Conservation (phyloP, 495 filamentous ascomycete species). For the Xylaria flabelliformis region DNA sequence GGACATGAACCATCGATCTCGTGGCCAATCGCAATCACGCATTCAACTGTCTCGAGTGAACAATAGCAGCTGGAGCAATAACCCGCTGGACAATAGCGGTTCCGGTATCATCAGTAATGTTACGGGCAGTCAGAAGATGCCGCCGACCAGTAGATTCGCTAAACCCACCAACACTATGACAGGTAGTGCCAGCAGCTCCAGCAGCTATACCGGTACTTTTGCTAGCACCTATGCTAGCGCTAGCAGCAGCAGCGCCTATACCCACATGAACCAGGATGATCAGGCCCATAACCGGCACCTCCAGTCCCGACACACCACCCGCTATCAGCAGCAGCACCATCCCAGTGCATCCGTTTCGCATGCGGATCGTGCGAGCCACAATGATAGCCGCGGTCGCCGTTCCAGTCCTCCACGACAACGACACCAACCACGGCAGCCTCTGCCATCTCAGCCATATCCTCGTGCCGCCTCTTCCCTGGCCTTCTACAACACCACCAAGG, state of each 20-base stretch:
- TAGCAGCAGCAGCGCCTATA: slow-evolving; percentile 3
- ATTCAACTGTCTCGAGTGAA: neutral
- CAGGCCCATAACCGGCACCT: neutral
- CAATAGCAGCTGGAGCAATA: neutral
- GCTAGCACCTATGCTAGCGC: neutral
- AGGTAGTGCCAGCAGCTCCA: too few relatives aligned
- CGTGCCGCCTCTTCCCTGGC: slow-evolving; percentile 16
- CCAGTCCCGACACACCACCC: slow-evolving; percentile 7
- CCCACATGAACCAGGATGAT: slow-evolving; percentile 21
- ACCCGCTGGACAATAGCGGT: neutral
- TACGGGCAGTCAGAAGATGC: neutral
- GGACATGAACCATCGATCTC: neutral
- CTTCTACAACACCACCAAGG: slow-evolving; percentile 11
- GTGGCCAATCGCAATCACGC: slow-evolving; percentile 14
- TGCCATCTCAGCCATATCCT: slow-evolving; percentile 7
- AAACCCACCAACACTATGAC: neutral
- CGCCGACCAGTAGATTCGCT: slow-evolving; percentile 6
- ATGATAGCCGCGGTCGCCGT: neutral
- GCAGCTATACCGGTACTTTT: neutral
- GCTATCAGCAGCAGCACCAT: slow-evolving; percentile 4
- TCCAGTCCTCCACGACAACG: slow-evolving; percentile 1
- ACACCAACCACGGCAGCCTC: neutral
- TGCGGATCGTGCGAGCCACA: neutral
- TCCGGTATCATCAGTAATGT: slow-evolving; percentile 7
- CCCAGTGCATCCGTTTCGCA: neutral